Evolutionary conservation across 2,329 filamentous ascomycete species (phyloP).

Genomic region (Alternaria novae-zelandiae): DNA sequence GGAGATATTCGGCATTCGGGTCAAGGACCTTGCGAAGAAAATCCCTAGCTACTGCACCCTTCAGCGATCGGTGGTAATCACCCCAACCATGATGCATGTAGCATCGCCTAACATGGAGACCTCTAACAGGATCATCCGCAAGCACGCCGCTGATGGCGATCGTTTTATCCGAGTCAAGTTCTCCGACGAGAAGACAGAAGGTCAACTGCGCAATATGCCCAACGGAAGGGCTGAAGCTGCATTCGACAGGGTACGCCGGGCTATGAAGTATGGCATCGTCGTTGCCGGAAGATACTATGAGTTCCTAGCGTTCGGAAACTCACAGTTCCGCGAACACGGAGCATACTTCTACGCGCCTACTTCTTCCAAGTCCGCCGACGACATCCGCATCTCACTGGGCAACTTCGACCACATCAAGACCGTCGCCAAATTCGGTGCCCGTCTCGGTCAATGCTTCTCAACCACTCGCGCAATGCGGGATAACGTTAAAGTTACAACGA

Average conservation of each 20-base stretch:
- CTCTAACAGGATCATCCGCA: slow-evolving; percentile 84
- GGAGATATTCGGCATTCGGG: slow-evolving; percentile 67
- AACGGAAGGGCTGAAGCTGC: slow-evolving; percentile 59
- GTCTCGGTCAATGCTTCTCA: slow-evolving; percentile 94
- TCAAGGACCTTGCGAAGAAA: slow-evolving; percentile 40
- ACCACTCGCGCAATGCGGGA: slow-evolving; percentile 81
- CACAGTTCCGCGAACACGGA: slow-evolving; percentile 88
- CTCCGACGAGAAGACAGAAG: slow-evolving; percentile 73
- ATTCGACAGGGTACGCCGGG: slow-evolving; percentile 74
- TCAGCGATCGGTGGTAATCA: slow-evolving; percentile 78
- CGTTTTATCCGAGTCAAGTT: slow-evolving; percentile 91
- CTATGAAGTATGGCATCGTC: slow-evolving; percentile 77
- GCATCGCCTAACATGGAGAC: slow-evolving; percentile 80
- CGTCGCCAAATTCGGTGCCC: slow-evolving; percentile 87
- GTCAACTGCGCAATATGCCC: slow-evolving; percentile 42
- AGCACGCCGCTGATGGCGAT: slow-evolving; percentile 72
- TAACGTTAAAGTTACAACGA: slow-evolving; percentile 62
- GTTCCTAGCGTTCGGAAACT: slow-evolving; percentile 94
- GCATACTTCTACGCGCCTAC: slow-evolving; percentile 90
- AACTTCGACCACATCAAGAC: slow-evolving; percentile 79
- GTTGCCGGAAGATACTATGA: slow-evolving; percentile 84
- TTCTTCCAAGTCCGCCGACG: slow-evolving; percentile 69
- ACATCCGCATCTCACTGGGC: slow-evolving; percentile 88
- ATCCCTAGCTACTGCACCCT: slow-evolving; percentile 76
- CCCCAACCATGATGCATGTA: slow-evolving; percentile 82